Evolutionary conservation across 2,329 filamentous ascomycete species (phyloP).

Genomic region (Trichoderma sp.): DNA sequence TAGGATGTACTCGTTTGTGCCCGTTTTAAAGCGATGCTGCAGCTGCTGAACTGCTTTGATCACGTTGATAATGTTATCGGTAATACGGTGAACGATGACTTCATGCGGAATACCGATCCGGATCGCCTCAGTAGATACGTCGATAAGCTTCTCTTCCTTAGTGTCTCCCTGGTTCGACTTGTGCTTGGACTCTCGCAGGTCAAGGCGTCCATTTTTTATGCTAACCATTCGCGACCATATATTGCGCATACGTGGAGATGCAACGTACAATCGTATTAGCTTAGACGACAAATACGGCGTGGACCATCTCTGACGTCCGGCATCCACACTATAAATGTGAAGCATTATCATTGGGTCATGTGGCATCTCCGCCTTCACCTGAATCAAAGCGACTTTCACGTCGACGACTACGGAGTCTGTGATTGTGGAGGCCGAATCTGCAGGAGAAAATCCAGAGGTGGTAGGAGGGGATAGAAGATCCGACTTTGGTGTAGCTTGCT

Average conservation of each 20-base stretch:
- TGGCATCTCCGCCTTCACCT: conserved; percentile 86
- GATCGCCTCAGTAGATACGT: conserved; percentile 80
- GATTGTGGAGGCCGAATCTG: conserved; percentile 33
- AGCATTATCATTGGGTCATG: conserved; percentile 88
- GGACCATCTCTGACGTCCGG: conserved; percentile 83
- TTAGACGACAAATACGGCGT: conserved; percentile 76
- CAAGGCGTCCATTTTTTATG: conserved; percentile 75
- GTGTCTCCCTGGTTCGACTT: conserved; percentile 59
- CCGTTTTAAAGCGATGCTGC: conserved; percentile 87
- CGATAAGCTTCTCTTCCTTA: conserved; percentile 76
- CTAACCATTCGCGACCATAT: conserved; percentile 87
- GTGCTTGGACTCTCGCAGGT: conserved; percentile 72
- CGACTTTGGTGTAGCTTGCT: conserved; percentile 30
- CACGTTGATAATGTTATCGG: conserved; percentile 90
- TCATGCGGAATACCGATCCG: conserved; percentile 88
- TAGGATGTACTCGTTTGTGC: conserved; percentile 82
- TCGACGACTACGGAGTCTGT: conserved; percentile 77
- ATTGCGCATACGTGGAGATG: conserved; percentile 75
- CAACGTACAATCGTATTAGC: conserved; percentile 80
- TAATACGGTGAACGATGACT: conserved; percentile 80
- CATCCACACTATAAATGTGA: conserved; percentile 78
- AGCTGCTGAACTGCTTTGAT: conserved; percentile 85
- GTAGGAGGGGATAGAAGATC: conserved; percentile 40
- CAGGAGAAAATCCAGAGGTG: conserved; percentile 25
- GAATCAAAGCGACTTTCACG: conserved; percentile 74